These are phyloP conservation scores for Naegleria lovaniensis DNA, from an alignment of 208 protist genomes.

Conservation along the genomic window DNA sequence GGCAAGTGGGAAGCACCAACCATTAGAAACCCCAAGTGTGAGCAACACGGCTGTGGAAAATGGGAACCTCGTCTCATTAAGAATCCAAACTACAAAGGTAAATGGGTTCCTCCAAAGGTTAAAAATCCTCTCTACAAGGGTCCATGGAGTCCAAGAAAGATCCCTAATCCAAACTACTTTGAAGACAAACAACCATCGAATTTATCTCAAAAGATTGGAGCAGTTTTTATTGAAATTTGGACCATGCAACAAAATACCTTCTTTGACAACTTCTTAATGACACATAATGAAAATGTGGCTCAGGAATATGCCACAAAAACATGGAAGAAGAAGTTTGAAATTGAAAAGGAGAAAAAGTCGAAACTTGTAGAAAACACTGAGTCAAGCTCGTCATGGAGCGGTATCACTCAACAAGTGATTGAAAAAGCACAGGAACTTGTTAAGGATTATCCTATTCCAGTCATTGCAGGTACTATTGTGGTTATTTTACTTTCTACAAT, in stretches of 20 bases:
- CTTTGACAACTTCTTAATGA: conserved; percentile 89
- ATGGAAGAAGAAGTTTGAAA: neutral
- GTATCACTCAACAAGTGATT: neutral
- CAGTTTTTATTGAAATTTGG: conserved; percentile 87
- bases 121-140: conserved; percentile 85
- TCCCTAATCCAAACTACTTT: conserved; percentile 80
- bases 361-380: neutral
- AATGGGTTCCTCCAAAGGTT: conserved; percentile 72
- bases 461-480: neutral
- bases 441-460: neutral
- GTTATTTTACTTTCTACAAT: neutral
- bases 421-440: neutral
- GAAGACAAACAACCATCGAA: conserved; percentile 67
- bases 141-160: conserved; percentile 67
- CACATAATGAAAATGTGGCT: conserved; percentile 70
- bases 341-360: neutral
- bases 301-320: conserved; percentile 14
- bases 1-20: conserved; percentile 68
- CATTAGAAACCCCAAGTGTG: conserved; percentile 69
- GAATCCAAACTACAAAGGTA: conserved; percentile 75
- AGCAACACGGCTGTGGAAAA: conserved; percentile 47
- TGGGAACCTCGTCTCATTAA: conserved; percentile 66
- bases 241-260: conserved; percentile 87
- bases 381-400: neutral
- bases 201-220: conserved; percentile 52